These are phyloP conservation scores for Cladosporium colombiae DNA, from an alignment of 2,329 filamentous ascomycete genomes.

Conservation along the genomic window DNA sequence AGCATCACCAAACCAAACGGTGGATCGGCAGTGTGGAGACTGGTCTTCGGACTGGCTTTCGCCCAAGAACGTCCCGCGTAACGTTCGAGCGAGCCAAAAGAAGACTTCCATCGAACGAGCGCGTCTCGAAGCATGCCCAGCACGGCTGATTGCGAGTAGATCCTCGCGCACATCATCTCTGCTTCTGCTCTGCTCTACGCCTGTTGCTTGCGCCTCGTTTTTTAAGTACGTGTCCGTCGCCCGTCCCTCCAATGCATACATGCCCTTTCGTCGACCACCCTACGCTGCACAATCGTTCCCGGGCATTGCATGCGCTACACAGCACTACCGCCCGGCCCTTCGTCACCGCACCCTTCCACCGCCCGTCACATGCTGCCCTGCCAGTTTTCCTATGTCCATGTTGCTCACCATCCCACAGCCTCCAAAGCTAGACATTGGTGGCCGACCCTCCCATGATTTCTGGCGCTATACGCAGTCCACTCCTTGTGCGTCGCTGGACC, in stretches of 20 bases:
- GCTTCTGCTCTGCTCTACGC: slow-evolving; percentile 3
- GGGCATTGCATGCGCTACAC: slow-evolving; percentile 17
- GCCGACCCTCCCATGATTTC: slow-evolving; percentile 52
- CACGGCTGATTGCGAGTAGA: slow-evolving; percentile 15
- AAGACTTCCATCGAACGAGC: slow-evolving; percentile 1
- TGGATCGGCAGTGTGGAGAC: slow-evolving; percentile 19
- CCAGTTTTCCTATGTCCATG: slow-evolving; percentile 36
- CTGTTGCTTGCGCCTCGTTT: slow-evolving; percentile 14
- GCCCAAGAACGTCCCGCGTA: slow-evolving; percentile 7
- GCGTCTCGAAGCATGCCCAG: slow-evolving; percentile 14
- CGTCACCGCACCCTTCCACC: slow-evolving; percentile 11
- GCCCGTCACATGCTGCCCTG: slow-evolving; percentile 29
- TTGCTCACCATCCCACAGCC: slow-evolving; percentile 55
- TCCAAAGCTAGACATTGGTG: slow-evolving; percentile 49
- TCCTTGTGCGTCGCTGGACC: slow-evolving; percentile 21
- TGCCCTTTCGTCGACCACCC: neutral
- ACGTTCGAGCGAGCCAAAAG: slow-evolving; percentile 14
- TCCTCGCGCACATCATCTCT: slow-evolving; percentile 10
- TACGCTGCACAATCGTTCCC: slow-evolving; percentile 8
- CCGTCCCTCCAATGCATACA: slow-evolving; percentile 21
- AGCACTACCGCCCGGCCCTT: slow-evolving; percentile 20
- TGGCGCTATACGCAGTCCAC: slow-evolving; percentile 43
- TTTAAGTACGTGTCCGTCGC: slow-evolving; percentile 25
- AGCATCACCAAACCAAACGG: slow-evolving; percentile 9
- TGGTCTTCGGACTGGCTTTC: slow-evolving; percentile 2